A percentile compares a stretch with the other conserved stretches of the same genome.
These are phyloP conservation scores for Clonostachys rhizophaga DNA, from an alignment of 2,329 filamentous ascomycete species.

Conservation along the genomic window DNA sequence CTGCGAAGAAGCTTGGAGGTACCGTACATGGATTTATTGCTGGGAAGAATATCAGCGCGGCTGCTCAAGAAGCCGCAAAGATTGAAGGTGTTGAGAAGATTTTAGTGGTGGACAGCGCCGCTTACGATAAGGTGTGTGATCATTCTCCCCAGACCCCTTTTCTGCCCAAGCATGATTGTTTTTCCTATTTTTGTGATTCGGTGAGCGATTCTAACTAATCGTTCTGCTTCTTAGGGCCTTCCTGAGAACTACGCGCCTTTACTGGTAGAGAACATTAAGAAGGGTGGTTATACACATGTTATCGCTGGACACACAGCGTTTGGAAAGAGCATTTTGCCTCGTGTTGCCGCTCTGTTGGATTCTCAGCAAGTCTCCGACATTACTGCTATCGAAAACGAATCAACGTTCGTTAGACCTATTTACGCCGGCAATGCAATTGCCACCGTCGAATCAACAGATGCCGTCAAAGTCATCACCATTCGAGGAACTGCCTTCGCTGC, in stretches of 20 bases:
- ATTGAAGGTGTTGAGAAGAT: slow-evolving; percentile 90
- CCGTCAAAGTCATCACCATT: slow-evolving; percentile 85
- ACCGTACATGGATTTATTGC: slow-evolving; percentile 84
- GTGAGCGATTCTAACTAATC: too few relatives aligned
- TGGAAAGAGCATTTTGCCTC: slow-evolving; percentile 90
- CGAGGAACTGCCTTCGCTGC: slow-evolving; percentile 88
- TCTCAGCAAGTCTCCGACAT: slow-evolving; percentile 93
- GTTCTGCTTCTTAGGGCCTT: slow-evolving; percentile 50
- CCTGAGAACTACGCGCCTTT: slow-evolving; percentile 94
- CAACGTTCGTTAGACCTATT: slow-evolving; percentile 93
- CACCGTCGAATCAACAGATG: slow-evolving; percentile 86
- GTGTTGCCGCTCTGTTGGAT: slow-evolving; percentile 87
- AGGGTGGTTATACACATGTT: slow-evolving; percentile 88
- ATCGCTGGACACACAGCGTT: slow-evolving; percentile 91
- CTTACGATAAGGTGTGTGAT: slow-evolving; percentile 77
- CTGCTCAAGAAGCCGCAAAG: slow-evolving; percentile 81
- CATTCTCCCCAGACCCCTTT: too few relatives aligned
- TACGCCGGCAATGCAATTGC: slow-evolving; percentile 97
- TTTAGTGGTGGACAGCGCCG: slow-evolving; percentile 78
- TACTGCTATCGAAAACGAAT: slow-evolving; percentile 78
- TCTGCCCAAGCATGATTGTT: too few relatives aligned
- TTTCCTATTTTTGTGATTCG: too few relatives aligned
- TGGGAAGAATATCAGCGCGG: slow-evolving; percentile 68
- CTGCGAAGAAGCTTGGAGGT: slow-evolving; percentile 82
- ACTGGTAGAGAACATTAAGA: slow-evolving; percentile 94